Base-by-base conservation (phyloP, 805 yeast genomes). In the Wickerhamiella azyma region DNA sequence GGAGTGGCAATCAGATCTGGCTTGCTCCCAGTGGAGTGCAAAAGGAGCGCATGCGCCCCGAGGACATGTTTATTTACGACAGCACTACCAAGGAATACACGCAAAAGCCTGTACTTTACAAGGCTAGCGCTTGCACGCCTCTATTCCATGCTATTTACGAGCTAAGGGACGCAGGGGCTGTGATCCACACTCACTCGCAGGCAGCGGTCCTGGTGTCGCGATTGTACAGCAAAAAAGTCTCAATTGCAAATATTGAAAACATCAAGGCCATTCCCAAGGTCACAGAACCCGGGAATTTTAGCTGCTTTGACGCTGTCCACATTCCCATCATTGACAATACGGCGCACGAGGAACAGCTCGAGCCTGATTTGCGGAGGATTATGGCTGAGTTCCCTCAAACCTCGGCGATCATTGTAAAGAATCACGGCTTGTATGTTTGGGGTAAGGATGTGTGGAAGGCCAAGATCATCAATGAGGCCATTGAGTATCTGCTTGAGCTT, bases 381-480 rank as follows among this genome's bases (percentile, higher is more conserved):
- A 75, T 88, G 45, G 60, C 54, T n/a, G 67, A 71, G 13, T 80
- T 85, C 55, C 96, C 96, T 1, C 70, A 75, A 0, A 66, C 94
- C 3, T 75, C 86, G 2, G 96, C 96, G 0, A 85, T 89, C 1
- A 67, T 89, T 45, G 96, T 89, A 6, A 75, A 94, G 62, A 71
- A 96, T 57, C 97, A 89, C 59, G 97, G 97, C 0, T 79, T 89
- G 39, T 89, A 80, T 59, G 95, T 86, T n/a, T 89, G 96, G 96
- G 96, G 96, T 19, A 85, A 81, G 55, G 76, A 73, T 21, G 83
- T 85, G 10, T 82, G 94, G 83, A 85, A 88, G 64, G 96, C 96
- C 41, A 89, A 89, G 64, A 74, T 89, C 11, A 81, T 82, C 61
- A 86, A 86, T 59, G 97, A 89, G 63, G 94, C 96, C 14, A 76